Percentiles rank a stretch among this genome's conserved stretches.
Conservation (phyloP, 2,329 filamentous ascomycete genomes). For the Xylariaceae sp. region DNA sequence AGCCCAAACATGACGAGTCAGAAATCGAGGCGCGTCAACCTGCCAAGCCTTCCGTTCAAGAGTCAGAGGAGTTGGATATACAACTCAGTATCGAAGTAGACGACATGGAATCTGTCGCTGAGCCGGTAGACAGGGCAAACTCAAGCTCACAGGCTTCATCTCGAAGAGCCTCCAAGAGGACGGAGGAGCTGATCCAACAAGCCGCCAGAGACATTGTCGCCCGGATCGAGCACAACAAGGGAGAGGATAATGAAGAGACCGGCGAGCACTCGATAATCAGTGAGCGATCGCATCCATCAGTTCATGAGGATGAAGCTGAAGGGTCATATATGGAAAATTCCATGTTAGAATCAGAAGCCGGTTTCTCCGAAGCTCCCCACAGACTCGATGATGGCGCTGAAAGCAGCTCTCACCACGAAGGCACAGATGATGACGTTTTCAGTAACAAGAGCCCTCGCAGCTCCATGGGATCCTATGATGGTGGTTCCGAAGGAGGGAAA, state of each 20-base stretch:
- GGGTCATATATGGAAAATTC: constrained; percentile 27
- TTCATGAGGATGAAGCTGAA: constrained; percentile 25
- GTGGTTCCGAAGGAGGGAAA: constrained; percentile 30
- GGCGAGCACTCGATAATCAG: constrained; percentile 32
- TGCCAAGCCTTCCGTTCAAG: neutral
- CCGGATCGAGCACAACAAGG: constrained; percentile 40
- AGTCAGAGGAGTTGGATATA: constrained; percentile 9
- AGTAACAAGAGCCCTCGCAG: constrained; percentile 55
- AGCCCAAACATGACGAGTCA: constrained; percentile 2
- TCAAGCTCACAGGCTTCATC: constrained; percentile 13
- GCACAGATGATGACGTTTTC: constrained; percentile 53
- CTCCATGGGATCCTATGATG: constrained; percentile 50
- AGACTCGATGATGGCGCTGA: constrained; percentile 35
- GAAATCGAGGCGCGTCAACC: neutral
- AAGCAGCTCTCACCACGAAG: constrained; percentile 48
- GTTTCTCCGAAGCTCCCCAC: constrained; percentile 12
- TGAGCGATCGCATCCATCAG: constrained; percentile 28
- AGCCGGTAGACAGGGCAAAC: constrained; percentile 3
- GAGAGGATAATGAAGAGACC: constrained; percentile 14
- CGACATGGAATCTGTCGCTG: constrained; percentile 7
- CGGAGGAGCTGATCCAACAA: constrained; percentile 51
- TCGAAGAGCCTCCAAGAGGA: constrained; percentile 38
- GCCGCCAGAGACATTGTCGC: constrained; percentile 50
- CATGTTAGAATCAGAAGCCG: constrained; percentile 14
- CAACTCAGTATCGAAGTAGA: constrained; percentile 24